Evolutionary conservation across 108 stramenopile genomes (phyloP).

Genomic region (Chaetoceros tenuissimus): DNA sequence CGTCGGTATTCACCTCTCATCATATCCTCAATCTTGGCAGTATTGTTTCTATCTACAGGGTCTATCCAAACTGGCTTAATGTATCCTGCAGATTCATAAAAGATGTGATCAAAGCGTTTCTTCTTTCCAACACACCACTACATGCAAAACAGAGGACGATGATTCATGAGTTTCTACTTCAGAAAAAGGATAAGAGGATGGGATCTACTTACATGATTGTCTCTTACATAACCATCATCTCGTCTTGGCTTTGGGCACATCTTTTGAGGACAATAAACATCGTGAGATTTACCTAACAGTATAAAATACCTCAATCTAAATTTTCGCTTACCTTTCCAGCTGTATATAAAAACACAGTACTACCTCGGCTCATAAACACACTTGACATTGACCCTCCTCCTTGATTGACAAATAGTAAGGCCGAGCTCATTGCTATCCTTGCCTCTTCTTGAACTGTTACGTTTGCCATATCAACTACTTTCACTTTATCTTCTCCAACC

Average conservation of each 20-base stretch:
- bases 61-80: neutral
- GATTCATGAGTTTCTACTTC: too few relatives aligned
- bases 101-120: neutral
- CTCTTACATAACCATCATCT: too few relatives aligned
- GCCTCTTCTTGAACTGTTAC: neutral
- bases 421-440: neutral
- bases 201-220: too few relatives aligned
- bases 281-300: too few relatives aligned
- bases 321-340: neutral
- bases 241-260: too few relatives aligned
- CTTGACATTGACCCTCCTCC: neutral
- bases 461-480: slow-evolving; percentile 3
- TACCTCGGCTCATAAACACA: neutral
- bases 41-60: neutral
- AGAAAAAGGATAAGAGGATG: too few relatives aligned
- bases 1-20: neutral
- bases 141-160: too few relatives aligned
- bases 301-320: neutral
- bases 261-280: too few relatives aligned
- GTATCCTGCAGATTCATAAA: neutral
- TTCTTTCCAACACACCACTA: neutral
- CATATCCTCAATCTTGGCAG: neutral
- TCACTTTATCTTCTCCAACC: neutral
- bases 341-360: neutral
- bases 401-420: neutral